These are phyloP conservation scores for Lunasporangiospora selenospora DNA, from an alignment of 192 early-diverging fungal genomes.

Conservation along the genomic window DNA sequence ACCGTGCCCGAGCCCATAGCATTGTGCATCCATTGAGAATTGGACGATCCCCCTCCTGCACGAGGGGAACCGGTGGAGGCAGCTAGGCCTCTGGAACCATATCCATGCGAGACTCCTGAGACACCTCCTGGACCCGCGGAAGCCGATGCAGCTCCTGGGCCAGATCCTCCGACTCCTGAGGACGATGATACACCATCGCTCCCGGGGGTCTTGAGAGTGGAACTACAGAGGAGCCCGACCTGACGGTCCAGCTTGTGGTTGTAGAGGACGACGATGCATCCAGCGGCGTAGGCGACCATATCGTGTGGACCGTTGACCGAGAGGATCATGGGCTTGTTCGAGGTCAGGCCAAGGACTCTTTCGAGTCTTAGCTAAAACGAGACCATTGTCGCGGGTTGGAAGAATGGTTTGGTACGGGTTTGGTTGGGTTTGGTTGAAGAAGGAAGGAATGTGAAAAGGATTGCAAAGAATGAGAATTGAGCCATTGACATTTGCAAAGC, in stretches of 20 bases:
- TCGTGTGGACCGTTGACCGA: slow-evolving; percentile 58
- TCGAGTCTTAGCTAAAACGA: slow-evolving; percentile 62
- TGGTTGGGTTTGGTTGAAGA: not conserved
- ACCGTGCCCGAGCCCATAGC: slow-evolving; percentile 11
- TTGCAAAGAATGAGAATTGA: too few relatives aligned
- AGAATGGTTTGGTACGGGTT: not conserved
- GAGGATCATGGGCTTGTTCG: slow-evolving; percentile 56
- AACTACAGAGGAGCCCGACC: slow-evolving; percentile 58
- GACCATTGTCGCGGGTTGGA: not conserved
- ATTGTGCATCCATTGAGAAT: slow-evolving; percentile 34
- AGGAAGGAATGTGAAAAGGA: too few relatives aligned
- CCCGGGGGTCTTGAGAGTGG: slow-evolving; percentile 23
- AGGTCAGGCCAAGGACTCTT: slow-evolving; percentile 70
- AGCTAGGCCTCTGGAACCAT: slow-evolving; percentile 2
- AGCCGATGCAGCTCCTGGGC: slow-evolving; percentile 20
- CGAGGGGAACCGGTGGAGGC: slow-evolving; percentile 25
- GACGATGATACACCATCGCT: slow-evolving; percentile 1
- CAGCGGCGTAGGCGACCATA: slow-evolving; percentile 79
- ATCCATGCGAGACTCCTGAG: not conserved
- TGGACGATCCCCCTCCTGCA: not conserved
- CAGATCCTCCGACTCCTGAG: too few relatives aligned
- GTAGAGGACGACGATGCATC: slow-evolving; percentile 75
- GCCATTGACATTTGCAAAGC: too few relatives aligned
- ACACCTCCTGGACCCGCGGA: not conserved
- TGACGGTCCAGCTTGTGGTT: slow-evolving; percentile 75